Evolutionary conservation across 106 monocot species (phyloP), one percentile per base, ranked within the genome.

Genomic region (Ottelia alismoides): DNA sequence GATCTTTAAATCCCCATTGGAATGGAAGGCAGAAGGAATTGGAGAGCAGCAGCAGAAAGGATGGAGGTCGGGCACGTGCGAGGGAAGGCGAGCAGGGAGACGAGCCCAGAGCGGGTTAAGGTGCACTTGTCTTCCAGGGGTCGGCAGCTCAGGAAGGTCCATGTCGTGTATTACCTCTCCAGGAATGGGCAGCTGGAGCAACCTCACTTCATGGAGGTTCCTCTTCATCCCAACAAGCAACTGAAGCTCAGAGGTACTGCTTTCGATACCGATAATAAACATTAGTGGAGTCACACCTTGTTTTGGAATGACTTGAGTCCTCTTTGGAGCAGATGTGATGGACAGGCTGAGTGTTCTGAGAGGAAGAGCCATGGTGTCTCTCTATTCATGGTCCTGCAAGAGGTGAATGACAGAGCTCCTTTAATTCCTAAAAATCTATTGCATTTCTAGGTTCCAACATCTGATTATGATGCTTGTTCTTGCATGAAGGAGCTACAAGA

Each of bases 141-240:
- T 18, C 52, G 47, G 30, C 24, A 55, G 12, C 17, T 64, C 23
- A 79, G 63, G 60, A 92, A 66, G 70, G 73, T 77, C 26, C 82
- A 92, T 62, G 61, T 92, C 28, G 57, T 92, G 20, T 92, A 92
- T 60, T 92, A 86, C 68, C 69, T 92, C 31, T 71, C 78, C 50
- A 65, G 92, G 47, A 92, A 92, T 60, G 92, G 92, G n/a, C 92
- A 92, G 52, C 75, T 92, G 27, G 92, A 92, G 58, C 92, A 92
- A 56, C 92, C 92, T 6, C 92, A 92, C 56, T 92, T 92, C 69
- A 74, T 92, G 78, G 92, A 92, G 74, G 67, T 92, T 59, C 44
- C 86, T 28, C 78, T 69, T 27, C 71, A 66, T 49, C 76, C 74
- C 6, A 82, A 70, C 48, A 85, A 92, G 24, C 82, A 68, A 0